Percentiles rank a stretch among this genome's conserved stretches.
Conservation (phyloP, 805 yeast genomes). For the Candida boidinii region DNA sequence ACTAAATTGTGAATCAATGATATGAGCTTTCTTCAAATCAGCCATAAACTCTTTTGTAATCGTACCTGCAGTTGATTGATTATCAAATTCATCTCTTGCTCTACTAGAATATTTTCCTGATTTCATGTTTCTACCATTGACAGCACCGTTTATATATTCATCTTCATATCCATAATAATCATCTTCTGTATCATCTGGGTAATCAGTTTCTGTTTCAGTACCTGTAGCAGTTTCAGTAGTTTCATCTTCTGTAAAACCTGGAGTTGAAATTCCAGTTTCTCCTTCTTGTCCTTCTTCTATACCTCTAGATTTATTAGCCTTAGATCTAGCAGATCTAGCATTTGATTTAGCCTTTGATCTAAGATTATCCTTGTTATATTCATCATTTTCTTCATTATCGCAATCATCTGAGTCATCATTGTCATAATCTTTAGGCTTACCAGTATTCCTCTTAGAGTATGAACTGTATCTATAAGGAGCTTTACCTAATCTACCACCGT, state of each 20-base stretch:
- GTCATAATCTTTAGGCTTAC: background rate
- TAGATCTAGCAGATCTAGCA: too few relatives aligned
- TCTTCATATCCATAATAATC: constrained; percentile 26
- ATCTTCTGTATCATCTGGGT: constrained; percentile 2
- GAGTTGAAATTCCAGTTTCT: too few relatives aligned
- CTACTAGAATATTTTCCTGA: background rate
- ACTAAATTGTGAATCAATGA: constrained; percentile 32
- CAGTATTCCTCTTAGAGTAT: background rate
- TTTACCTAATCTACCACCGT: background rate
- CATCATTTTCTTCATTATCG: background rate
- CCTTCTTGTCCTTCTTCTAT: too few relatives aligned
- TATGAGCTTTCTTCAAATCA: constrained; percentile 34
- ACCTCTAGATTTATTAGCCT: too few relatives aligned
- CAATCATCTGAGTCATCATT: background rate
- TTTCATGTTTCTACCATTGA: constrained; percentile 5
- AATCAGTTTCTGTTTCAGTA: constrained; percentile 4
- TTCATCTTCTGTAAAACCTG: too few relatives aligned
- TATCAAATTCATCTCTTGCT: constrained; percentile 1
- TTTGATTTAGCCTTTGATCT: too few relatives aligned
- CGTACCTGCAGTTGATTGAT: constrained; percentile 9
- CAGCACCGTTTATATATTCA: constrained; percentile 9
- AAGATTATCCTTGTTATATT: background rate
- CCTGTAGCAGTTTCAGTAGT: constrained; percentile 2
- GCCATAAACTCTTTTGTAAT: constrained; percentile 35
- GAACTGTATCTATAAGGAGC: background rate